Evolutionary conservation across 306 rosid species (phyloP), one percentile per base, ranked within the genome.

Genomic region (Potentilla sterilis): DNA sequence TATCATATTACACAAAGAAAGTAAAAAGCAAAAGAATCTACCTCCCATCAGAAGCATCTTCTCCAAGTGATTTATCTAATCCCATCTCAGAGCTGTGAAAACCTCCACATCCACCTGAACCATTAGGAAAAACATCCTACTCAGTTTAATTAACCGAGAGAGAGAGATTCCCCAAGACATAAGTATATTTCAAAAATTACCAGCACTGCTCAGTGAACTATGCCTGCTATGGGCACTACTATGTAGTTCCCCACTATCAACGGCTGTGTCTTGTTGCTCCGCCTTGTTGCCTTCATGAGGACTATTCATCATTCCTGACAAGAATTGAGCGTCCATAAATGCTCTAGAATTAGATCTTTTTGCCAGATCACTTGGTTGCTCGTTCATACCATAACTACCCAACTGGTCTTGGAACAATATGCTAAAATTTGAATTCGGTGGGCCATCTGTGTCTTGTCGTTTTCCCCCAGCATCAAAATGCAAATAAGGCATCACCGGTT

Each of bases 151-250:
- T 66, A 10, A 10, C 2, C 0, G 0, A 7, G 28, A 69, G 73
- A 34, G 70, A 51, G 61, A 69, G 7, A 62, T 72, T 47, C 42
- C 72, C 19, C 46, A 73, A 16, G 64, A 72, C 37, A 41, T 43
- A 64, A 57, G 58, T 43, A 40, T 61, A 76, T 49, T 55, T 43
- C 35, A 44, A 22, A 48, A 10, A 51, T 73, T 87, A 89, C 93
- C 93, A 54, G 89, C 84, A 81, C 91, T 87, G 77, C 93, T 83
- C 75, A 83, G 55, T 44, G 93, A 89, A 79, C 91, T 89, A 65
- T 83, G 89, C 82, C 91, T 87, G 73, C 91, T 83, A 66, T 89
- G 89, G 69, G 86, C 65, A 71, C 80, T 78, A 74, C 70, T 61
- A 62, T 84, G 83, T 72, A 81, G 81, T 68, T 89, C 93, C 84